Evolutionary conservation across 2,329 filamentous ascomycete species (phyloP).

Genomic region (Sclerotinia trifoliorum): DNA sequence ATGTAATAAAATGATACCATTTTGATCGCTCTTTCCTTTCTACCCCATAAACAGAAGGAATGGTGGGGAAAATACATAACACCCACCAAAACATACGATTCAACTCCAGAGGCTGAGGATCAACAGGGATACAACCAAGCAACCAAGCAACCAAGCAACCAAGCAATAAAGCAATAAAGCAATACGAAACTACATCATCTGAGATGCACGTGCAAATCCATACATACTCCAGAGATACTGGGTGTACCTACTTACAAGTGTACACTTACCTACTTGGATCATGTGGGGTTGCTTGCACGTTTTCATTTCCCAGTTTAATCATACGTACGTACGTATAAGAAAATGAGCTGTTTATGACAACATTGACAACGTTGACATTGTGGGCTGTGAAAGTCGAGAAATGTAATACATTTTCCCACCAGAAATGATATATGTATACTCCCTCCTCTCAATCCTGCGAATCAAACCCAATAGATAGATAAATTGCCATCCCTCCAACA

Average conservation of each 20-base stretch:
- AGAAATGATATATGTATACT: background rate
- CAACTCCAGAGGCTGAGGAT: conserved; percentile 1
- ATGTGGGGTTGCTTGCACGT: background rate
- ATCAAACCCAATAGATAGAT: too few species aligned
- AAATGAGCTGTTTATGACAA: conserved; percentile 10
- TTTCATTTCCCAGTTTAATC: background rate
- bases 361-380: too few species aligned
- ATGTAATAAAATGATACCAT: background rate
- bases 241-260: too few species aligned
- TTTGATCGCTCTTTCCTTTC: too few species aligned
- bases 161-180: too few species aligned
- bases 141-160: too few species aligned
- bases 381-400: background rate
- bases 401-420: background rate
- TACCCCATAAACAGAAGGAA: background rate
- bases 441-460: too few species aligned
- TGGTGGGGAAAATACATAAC: too few species aligned
- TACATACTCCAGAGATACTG: too few species aligned
- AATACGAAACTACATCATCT: too few species aligned
- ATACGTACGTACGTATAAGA: background rate
- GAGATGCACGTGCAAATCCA: background rate
- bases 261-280: too few species aligned
- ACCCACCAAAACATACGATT: background rate
- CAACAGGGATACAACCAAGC: background rate
- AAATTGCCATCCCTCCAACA: too few species aligned